Base-by-base conservation (phyloP, 148 eudicot species). In the Rhododendron griersonianum region DNA sequence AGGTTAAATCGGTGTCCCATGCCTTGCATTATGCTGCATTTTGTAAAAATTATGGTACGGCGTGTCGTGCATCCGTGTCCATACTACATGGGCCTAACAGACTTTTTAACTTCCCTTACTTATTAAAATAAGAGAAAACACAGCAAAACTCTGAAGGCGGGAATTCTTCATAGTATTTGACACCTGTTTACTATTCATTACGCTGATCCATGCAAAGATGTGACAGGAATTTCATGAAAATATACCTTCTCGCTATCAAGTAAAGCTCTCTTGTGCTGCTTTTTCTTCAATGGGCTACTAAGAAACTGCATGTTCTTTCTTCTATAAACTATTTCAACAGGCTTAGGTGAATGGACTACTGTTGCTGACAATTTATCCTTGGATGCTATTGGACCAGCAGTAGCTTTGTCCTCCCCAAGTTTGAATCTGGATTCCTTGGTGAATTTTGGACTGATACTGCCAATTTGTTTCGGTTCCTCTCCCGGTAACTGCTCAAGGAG, bases 221-320 rank as follows among this genome's bases (percentile, higher is more conserved):
- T 35, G 69, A 80, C 21, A 48, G 30, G 53, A 10, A 37, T 5
- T 41, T 63, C 53, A 87, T 76, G 48, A 45, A 77, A 86, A 80
- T 50, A n/a, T 91, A 92, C 94, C 94, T 88, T 85, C 55, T 86
- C 48, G 33, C 39, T 82, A 33, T 39, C 19, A 57, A 19, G 77
- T 25, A 84, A 85, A 80, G 81, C 83, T 53, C 51, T 82, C 84
- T 79, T 85, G 71, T 41, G 86, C 16, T 85, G 86, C 81, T 83
- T 89, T 82, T 84, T 84, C 87, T 85, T 87, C 16, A 69, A 37
- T 77, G 89, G 63, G 78, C 55, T 78, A 77, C 50, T 44, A 65
- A 39, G 63, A 21, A 71, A 78, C 53, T 18, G 15, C 13, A 25
- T 8, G 33, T 83, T 82, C 75, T 82, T 89, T 87, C 83, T 87